Evolutionary conservation across 139 green algal genomes (phyloP), one percentile per base, ranked within the genome.

Genomic region (Helicosporidium sp.): DNA sequence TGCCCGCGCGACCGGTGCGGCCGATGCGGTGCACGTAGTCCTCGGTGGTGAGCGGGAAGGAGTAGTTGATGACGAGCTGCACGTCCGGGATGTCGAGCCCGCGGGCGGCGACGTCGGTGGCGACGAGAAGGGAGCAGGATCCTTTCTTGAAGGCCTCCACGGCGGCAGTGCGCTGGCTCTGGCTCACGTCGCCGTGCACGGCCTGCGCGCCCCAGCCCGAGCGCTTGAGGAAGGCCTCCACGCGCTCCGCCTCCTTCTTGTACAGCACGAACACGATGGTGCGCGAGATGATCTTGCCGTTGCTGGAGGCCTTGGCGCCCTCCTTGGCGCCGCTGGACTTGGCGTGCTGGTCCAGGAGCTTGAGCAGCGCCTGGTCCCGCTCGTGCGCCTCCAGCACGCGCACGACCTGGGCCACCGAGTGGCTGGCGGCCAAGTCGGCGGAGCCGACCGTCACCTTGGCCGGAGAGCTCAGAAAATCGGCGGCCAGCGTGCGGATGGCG

Each of bases 21-120:
- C 85, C 85, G 50, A 96, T 96, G 43, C 88, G 67, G 58, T 97
- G 88, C 42, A 96, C 84, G 52, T 98, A 97, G 73, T 98, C 87
- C 68, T 95, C 87, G 4, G 70, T 90, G 1, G 83, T 93, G 13
- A 93, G 62, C 0, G 88, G 88, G 62, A 98, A 94, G 34, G 68
- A 80, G 68, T 93, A 96, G 73, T 98, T 98, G 56, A 98, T 87
- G 2, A 98, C 88, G 16, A 66, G 52, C 53, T 81, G 65, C 10
- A 84, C 73, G 50, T 75, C 68, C 0, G 69, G 72, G 20, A 83
- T 79, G 58, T 80, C 72, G 27, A 83, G 52, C 7, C 73, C 75
- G 6, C 75, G 62, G 1, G 76, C 75, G 2, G 74, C 74, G 26
- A 80, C 77, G 54, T 84, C 75, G 4, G 77, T 87, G 25, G 69